Percentiles rank a stretch among this genome's conserved stretches.
Conservation (phyloP, 1,284 basidiomycete genomes). For the Sphaerobolus stellatus region DNA sequence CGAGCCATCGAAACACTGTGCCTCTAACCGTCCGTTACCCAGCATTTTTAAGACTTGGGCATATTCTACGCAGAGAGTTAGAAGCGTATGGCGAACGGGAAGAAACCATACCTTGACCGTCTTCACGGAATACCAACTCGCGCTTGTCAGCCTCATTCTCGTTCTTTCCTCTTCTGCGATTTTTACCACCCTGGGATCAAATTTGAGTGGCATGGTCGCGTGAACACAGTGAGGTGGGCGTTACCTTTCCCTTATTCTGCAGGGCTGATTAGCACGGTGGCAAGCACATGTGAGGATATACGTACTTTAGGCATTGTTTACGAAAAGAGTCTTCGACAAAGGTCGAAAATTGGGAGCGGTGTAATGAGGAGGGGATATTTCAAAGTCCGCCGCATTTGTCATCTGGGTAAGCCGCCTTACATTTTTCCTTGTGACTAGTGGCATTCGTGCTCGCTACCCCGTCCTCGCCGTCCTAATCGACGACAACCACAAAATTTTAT, state of each 20-base stretch:
- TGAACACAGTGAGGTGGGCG: too few relatives aligned
- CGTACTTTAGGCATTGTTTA: constrained; percentile 63
- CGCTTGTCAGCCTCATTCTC: constrained; percentile 99
- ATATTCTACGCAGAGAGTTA: too few relatives aligned
- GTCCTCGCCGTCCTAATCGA: too few relatives aligned
- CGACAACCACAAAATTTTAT: too few relatives aligned
- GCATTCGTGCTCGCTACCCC: too few relatives aligned
- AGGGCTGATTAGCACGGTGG: constrained; percentile 15
- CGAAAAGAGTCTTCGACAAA: too few relatives aligned
- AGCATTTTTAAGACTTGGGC: constrained; percentile 99
- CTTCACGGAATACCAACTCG: constrained; percentile 98
- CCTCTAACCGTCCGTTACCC: constrained; percentile 96
- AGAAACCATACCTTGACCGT: constrained; percentile 77
- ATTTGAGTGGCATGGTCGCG: not conserved
- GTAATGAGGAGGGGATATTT: too few relatives aligned
- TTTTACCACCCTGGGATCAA: constrained; percentile 87
- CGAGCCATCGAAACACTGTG: constrained; percentile 98
- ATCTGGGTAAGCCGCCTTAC: too few relatives aligned
- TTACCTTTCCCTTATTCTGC: constrained; percentile 85
- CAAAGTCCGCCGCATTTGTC: too few relatives aligned
- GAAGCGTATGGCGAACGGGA: too few relatives aligned
- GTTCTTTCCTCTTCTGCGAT: constrained; percentile 99
- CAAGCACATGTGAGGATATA: constrained; percentile 4
- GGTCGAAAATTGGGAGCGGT: too few relatives aligned
- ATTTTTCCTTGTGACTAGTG: too few relatives aligned